Conservation (phyloP, 2,329 filamentous ascomycete genomes). For the Fusarium concolor region DNA sequence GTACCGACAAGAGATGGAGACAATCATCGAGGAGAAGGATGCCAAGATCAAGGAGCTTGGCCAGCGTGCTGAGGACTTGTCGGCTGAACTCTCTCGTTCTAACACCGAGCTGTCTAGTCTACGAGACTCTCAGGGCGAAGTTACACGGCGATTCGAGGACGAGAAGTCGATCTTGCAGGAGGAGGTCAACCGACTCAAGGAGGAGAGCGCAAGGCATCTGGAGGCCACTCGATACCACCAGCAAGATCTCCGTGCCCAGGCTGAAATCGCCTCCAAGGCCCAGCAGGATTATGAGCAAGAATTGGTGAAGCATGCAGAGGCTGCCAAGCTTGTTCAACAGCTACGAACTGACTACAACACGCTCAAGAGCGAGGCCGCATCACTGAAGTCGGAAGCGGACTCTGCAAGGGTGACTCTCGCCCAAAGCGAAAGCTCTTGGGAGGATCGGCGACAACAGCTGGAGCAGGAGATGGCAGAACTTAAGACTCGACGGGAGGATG, state of each 20-base stretch:
- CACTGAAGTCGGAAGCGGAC: slow-evolving; percentile 83
- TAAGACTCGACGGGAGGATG: slow-evolving; percentile 82
- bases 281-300: slow-evolving; percentile 97
- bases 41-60: slow-evolving; percentile 82
- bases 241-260: slow-evolving; percentile 91
- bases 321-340: slow-evolving; percentile 84
- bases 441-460: slow-evolving; percentile 81
- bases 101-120: slow-evolving; percentile 85
- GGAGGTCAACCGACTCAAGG: slow-evolving; percentile 83
- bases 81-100: slow-evolving; percentile 80
- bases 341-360: slow-evolving; percentile 85
- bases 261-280: slow-evolving; percentile 90
- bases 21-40: slow-evolving; percentile 80
- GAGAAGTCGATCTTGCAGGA: slow-evolving; percentile 83
- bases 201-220: slow-evolving; percentile 82
- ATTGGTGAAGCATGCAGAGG: slow-evolving; percentile 93
- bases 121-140: slow-evolving; percentile 83
- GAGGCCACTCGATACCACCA: slow-evolving; percentile 87
- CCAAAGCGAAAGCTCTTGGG: slow-evolving; percentile 89
- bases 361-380: slow-evolving; percentile 81
- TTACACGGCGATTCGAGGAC: slow-evolving; percentile 77
- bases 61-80: slow-evolving; percentile 85
- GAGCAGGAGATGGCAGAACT: slow-evolving; percentile 87
- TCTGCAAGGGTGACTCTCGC: slow-evolving; percentile 82
- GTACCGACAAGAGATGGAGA: slow-evolving; percentile 88